Evolutionary conservation across 2,329 filamentous ascomycete genomes (phyloP).

Genomic region (Talaromyces sp.): DNA sequence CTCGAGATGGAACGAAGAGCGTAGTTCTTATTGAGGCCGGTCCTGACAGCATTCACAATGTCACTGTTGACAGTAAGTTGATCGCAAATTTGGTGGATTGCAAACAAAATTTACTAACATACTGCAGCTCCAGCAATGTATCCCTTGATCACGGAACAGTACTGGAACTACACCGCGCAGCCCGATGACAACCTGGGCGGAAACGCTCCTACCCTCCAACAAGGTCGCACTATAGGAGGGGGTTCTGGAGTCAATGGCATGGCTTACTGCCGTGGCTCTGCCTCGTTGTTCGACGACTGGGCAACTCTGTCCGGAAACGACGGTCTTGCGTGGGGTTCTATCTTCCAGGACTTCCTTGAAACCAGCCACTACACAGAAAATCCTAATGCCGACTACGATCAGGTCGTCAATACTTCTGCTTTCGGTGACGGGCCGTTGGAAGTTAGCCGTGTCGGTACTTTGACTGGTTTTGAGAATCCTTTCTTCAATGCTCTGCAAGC

Average conservation of each 20-base stretch:
- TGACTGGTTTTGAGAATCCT: not conserved
- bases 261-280: conserved; percentile 22
- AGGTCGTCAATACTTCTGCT: not conserved
- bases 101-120: not conserved
- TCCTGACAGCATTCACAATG: not conserved
- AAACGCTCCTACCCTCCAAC: conserved; percentile 8
- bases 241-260: conserved; percentile 24
- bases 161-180: not conserved
- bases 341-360: not conserved
- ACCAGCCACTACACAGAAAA: not conserved
- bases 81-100: not conserved
- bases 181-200: not conserved
- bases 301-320: conserved; percentile 22
- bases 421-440: not conserved
- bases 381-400: not conserved
- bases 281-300: conserved; percentile 25
- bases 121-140: not conserved
- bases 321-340: conserved; percentile 18
- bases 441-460: not conserved
- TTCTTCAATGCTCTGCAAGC: not conserved
- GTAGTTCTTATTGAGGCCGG: not conserved
- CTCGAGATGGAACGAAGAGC: not conserved
- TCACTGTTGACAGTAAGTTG: not conserved
- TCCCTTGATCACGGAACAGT: not conserved
- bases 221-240: conserved; percentile 22